Evolutionary conservation across 2,329 filamentous ascomycete genomes (phyloP).

Genomic region (Neopestalotiopsis rosae): DNA sequence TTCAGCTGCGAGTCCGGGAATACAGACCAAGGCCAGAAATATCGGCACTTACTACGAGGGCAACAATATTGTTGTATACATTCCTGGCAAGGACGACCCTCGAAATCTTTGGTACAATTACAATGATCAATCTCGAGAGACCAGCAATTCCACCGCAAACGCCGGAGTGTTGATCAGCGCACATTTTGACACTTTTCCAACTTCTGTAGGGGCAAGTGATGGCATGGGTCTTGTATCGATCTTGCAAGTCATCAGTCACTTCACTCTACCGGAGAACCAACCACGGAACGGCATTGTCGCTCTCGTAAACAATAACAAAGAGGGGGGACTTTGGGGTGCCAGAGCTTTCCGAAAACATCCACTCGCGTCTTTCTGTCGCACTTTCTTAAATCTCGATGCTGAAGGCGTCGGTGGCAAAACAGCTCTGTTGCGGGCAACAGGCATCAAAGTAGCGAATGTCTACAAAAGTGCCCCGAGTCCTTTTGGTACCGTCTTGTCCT

Average conservation of each 20-base stretch:
- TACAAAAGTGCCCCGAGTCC: slow-evolving; percentile 75
- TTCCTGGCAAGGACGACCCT: slow-evolving; percentile 77
- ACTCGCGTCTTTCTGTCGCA: slow-evolving; percentile 75
- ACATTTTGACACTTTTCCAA: slow-evolving; percentile 69
- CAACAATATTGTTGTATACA: slow-evolving; percentile 86
- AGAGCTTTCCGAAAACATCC: slow-evolving; percentile 82
- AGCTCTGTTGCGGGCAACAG: slow-evolving; percentile 83
- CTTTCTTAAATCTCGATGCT: slow-evolving; percentile 90
- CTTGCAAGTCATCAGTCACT: slow-evolving; percentile 84
- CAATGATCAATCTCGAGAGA: slow-evolving; percentile 20
- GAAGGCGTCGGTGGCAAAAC: slow-evolving; percentile 88
- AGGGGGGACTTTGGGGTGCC: slow-evolving; percentile 86
- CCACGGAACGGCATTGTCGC: slow-evolving; percentile 80
- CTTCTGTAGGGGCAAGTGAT: slow-evolving; percentile 88
- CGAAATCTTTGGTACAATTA: slow-evolving; percentile 72
- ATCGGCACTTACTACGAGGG: slow-evolving; percentile 81
- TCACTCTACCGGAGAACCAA: slow-evolving; percentile 71
- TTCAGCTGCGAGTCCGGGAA: background rate
- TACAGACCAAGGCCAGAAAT: slow-evolving; percentile 27
- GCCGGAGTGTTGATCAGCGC: slow-evolving; percentile 15
- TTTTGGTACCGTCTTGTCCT: slow-evolving; percentile 79
- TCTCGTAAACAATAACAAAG: slow-evolving; percentile 90
- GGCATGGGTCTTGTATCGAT: slow-evolving; percentile 85
- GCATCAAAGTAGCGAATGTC: slow-evolving; percentile 79
- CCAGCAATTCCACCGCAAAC: background rate